A percentile compares a stretch with the other conserved stretches of the same genome.
phyloP scores from a whole-genome alignment of 1,284 basidiomycete genomes.

The Puccinia polysora region DNA sequence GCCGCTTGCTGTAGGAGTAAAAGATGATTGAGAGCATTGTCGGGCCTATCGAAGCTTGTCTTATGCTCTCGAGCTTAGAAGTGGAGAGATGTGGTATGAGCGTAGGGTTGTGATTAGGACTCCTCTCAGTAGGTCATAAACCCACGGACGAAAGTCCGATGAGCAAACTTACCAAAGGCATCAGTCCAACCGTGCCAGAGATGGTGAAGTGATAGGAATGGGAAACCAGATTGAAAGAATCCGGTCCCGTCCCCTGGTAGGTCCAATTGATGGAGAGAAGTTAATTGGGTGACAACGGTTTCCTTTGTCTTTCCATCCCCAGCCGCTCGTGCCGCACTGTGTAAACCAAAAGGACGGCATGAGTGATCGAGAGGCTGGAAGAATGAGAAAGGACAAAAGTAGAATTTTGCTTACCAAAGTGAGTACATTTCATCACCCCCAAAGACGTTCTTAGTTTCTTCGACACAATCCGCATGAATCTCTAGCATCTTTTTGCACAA shows the following conservation, averaged over 20 bases:
- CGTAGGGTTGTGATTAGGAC: not conserved
- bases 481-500: constrained; percentile 45
- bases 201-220: constrained; percentile 48
- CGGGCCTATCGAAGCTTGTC: constrained; percentile 46
- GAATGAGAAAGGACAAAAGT: not conserved
- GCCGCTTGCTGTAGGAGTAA: constrained; percentile 44
- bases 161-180: constrained; percentile 24
- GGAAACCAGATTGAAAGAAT: constrained; percentile 48
- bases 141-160: too few relatives aligned
- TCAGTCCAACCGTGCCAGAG: constrained; percentile 46
- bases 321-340: constrained; percentile 28
- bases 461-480: constrained; percentile 44
- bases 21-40: constrained; percentile 46
- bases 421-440: constrained; percentile 49
- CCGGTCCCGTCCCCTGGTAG: constrained; percentile 49
- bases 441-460: constrained; percentile 25
- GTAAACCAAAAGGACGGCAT: not conserved
- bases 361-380: not conserved
- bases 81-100: not conserved
- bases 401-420: constrained; percentile 34
- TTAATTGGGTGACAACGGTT: constrained; percentile 24
- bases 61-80: constrained; percentile 12
- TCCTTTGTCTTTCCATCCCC: constrained; percentile 30
- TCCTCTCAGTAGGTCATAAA: too few relatives aligned
- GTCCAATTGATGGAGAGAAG: constrained; percentile 45